Conservation (phyloP, 1,284 basidiomycete genomes). For the Porogramme epimiltina region DNA sequence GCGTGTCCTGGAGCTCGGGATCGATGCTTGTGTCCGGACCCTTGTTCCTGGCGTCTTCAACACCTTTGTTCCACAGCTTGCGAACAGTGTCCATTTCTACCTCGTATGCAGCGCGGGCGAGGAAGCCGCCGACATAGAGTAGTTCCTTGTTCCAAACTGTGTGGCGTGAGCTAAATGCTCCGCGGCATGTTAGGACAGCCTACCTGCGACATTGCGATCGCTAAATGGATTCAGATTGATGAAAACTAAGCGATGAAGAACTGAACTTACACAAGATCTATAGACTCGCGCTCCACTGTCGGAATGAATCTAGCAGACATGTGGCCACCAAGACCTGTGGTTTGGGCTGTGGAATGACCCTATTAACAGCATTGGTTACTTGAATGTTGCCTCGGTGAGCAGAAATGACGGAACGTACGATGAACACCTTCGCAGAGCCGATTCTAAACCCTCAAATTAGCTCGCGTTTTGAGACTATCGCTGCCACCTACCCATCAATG, state of each 20-base stretch:
- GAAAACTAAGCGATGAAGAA: no score
- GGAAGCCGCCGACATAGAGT: conserved; percentile 80
- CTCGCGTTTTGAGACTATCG: no score
- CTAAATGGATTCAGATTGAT: conserved; percentile 45
- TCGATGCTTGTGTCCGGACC: conserved; percentile 29
- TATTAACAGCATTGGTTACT: conserved; percentile 26
- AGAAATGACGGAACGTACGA: conserved; percentile 38
- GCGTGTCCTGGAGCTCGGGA: conserved; percentile 47
- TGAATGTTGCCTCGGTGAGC: conserved; percentile 12
- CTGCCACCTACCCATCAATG: conserved; percentile 75
- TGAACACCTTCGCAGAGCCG: conserved; percentile 75
- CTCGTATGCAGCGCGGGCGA: conserved; percentile 87
- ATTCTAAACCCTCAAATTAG: conserved; percentile 40
- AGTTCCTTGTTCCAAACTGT: conserved; percentile 89
- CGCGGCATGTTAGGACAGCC: conserved; percentile 20
- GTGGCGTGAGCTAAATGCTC: neutral
- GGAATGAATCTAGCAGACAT: conserved; percentile 94
- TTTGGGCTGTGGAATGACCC: conserved; percentile 88
- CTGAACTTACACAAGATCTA: conserved; percentile 79
- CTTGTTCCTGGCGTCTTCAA: conserved; percentile 25
- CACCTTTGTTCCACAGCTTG: conserved; percentile 55
- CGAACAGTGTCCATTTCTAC: conserved; percentile 72
- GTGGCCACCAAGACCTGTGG: conserved; percentile 91
- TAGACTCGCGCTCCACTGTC: conserved; percentile 95
- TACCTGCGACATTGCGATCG: conserved; percentile 76